Percentiles rank a stretch among this genome's conserved stretches.
These are phyloP conservation scores for Codiaeum variegatum DNA, from an alignment of 441 rosid species.

Conservation along the genomic window DNA sequence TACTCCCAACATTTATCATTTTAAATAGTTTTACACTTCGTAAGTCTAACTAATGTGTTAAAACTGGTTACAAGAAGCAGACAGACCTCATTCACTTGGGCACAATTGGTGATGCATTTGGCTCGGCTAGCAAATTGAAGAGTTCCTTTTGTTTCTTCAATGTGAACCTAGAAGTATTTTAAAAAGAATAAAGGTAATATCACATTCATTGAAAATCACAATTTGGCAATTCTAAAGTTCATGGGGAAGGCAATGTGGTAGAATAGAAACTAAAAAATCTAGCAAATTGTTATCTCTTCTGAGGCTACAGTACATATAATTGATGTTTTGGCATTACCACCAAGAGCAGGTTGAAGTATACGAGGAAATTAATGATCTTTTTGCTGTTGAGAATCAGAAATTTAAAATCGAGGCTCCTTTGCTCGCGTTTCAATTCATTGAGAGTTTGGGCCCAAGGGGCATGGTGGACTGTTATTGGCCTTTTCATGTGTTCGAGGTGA, in stretches of 20 bases:
- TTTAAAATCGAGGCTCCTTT: no score
- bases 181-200: background rate
- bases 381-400: no score
- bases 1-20: background rate
- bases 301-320: slow-evolving; percentile 92
- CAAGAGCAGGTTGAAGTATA: slow-evolving; percentile 93
- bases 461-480: no score
- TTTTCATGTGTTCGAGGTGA: no score
- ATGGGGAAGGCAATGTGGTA: background rate
- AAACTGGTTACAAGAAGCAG: slow-evolving; percentile 13
- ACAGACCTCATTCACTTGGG: slow-evolving; percentile 88
- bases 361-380: no score
- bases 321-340: slow-evolving; percentile 94
- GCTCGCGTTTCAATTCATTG: no score
- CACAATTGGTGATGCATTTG: slow-evolving; percentile 85
- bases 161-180: slow-evolving; percentile 52
- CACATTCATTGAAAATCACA: background rate
- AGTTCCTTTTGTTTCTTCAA: slow-evolving; percentile 94
- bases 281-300: slow-evolving; percentile 60
- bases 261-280: background rate
- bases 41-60: background rate
- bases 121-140: slow-evolving; percentile 95
- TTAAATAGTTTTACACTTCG: background rate
- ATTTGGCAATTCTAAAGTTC: background rate
- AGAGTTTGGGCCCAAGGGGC: no score